Evolutionary conservation across 2,329 filamentous ascomycete genomes (phyloP).

Genomic region (Cytospora paraplurivora): DNA sequence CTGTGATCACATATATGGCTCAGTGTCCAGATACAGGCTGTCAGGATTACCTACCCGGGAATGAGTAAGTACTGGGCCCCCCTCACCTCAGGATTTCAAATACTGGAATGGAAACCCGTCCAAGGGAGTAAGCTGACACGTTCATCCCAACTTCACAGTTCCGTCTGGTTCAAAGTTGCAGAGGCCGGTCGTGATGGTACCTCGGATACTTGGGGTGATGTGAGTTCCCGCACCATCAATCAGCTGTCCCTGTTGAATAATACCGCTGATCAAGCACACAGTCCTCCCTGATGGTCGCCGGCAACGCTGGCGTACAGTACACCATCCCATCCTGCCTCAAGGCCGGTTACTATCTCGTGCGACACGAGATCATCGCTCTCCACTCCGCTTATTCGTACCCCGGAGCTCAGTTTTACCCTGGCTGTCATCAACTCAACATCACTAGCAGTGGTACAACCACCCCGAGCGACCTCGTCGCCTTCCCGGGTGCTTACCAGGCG

Average conservation of each 20-base stretch:
- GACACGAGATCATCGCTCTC: conserved; percentile 60
- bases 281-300: conserved; percentile 46
- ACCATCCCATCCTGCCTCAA: conserved; percentile 56
- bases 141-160: conserved; percentile 30
- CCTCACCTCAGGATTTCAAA: not conserved
- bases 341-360: conserved; percentile 58
- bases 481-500: conserved; percentile 56
- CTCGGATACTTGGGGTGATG: conserved; percentile 50
- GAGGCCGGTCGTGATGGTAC: conserved; percentile 53
- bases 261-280: conserved; percentile 25
- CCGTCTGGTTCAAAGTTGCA: conserved; percentile 60
- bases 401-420: conserved; percentile 60
- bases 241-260: not conserved
- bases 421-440: conserved; percentile 59
- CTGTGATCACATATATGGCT: conserved; percentile 62
- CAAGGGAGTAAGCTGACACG: conserved; percentile 22
- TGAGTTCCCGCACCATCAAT: conserved; percentile 31
- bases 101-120: not conserved
- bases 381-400: conserved; percentile 52
- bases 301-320: conserved; percentile 49
- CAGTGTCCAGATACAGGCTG: conserved; percentile 56
- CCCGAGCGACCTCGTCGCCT: conserved; percentile 47
- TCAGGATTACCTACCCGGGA: conserved; percentile 50
- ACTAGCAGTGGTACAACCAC: conserved; percentile 49
- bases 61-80: conserved; percentile 35